A percentile compares a stretch with the other conserved stretches of the same genome.
Evolutionary conservation across 305 asterid species (phyloP).

Genomic region (Withania somnifera): DNA sequence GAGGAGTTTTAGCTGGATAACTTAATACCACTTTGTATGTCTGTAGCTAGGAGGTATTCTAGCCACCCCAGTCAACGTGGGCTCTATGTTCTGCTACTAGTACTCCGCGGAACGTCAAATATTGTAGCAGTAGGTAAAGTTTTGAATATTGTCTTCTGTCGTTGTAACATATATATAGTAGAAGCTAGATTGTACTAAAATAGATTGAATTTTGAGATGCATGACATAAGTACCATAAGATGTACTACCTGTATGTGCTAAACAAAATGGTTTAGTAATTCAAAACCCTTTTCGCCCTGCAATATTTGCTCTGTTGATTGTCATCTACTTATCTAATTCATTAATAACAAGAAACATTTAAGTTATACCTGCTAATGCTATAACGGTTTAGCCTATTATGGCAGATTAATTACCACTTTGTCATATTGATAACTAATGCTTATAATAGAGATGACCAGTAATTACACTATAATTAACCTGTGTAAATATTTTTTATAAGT

Average conservation of each 20-base stretch:
- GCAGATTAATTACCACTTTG: no score
- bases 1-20: neutral
- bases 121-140: neutral
- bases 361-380: neutral
- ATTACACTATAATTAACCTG: no score
- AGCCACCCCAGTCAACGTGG: no score
- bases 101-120: neutral
- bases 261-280: neutral
- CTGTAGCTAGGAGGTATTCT: no score
- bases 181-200: neutral
- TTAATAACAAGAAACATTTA: neutral
- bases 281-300: neutral
- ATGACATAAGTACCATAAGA: slow-evolving; percentile 1
- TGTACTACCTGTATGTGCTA: neutral
- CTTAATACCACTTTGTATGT: neutral
- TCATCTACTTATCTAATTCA: neutral
- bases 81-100: neutral
- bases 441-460: neutral
- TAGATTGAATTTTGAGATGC: neutral
- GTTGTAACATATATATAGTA: neutral
- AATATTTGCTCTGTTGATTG: neutral
- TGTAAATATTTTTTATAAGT: no score
- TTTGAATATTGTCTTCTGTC: neutral
- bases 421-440: neutral
- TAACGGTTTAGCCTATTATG: neutral